Base-by-base conservation (phyloP, 2,329 filamentous ascomycete species). In the Xylaria sp. region DNA sequence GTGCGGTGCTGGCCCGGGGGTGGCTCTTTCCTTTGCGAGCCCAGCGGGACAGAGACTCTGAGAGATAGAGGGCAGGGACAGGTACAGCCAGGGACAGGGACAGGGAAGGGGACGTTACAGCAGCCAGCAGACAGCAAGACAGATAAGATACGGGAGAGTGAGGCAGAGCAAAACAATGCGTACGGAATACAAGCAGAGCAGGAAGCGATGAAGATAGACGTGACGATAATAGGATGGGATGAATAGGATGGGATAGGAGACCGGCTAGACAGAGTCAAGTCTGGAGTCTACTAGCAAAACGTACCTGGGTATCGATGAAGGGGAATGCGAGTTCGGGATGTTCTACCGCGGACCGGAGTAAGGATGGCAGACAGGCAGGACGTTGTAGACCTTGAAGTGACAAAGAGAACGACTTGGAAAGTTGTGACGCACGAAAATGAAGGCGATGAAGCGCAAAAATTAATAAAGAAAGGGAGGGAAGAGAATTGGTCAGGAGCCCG, bases 1-100 rank as follows among this genome's bases (percentile, higher is more conserved):
- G 23, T 30, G 23, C 23, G 23, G 23, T 67, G 65, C 66, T 68
- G 66, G 67, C 67, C 68, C 67, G 68, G 57, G 57, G 69, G 64
- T 61, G 64, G 66, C 63, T 8, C 37, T 42, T 30, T 30, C 23
- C 23, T 30, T 30, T 30, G 23, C 23, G 23, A 30, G 23, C 23
- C 23, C 23, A 30, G 23, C 23, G 23, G 23, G 23, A 30, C 23
- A 30, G 23, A 30, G 23, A 30, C 4, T 4, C 23, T 16, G 16
- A 30, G 23, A 30, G 23, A 30, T 3, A 30, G 23, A 30, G 23
- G 23, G 23, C 23, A 30, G 23, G 23, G 23, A 30, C 23, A 5
- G 23, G 23, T 30, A 30, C 23, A 1, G 16, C 16, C 16, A 30
- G 23, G 23, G 23, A 63, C 63, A 57, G 66, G 60, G 58, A 62